Evolutionary conservation across 2,329 filamentous ascomycete species (phyloP), one percentile per base, ranked within the genome.

Genomic region (Xylariaceae sp.): DNA sequence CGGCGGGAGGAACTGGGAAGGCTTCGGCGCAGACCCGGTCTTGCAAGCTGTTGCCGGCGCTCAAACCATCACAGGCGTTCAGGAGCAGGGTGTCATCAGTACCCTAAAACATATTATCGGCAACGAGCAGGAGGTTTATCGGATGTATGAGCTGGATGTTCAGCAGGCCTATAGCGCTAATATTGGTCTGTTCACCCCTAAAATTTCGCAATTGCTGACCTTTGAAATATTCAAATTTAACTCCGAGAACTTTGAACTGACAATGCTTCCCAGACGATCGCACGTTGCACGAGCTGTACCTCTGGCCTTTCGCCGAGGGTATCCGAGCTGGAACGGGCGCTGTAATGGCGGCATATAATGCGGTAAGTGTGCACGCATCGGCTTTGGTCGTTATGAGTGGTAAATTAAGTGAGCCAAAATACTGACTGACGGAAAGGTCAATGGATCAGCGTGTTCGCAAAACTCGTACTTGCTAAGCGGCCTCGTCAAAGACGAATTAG

Each of bases 301-400:
- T 81, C 0, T 91, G 87, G 88, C 88, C 87, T 0, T 92, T 92
- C 63, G 82, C 82, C 1, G 83, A 91, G 54, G 85, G 83, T 6
- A 76, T 95, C 36, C 80, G 78, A 49, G 87, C 86, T 11, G 88
- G 88, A 21, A 87, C 90, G 5, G 86, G 80, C 1, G 83, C 83
- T 6, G 73, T 94, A 42, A 94, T 95, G 89, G 90, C 88, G 62
- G 80, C 82, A 2, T 95, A 95, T 55, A 85, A 88, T 60, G 80
- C 80, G 57, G 66, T 71, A 50, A 37, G 58, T 49, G 34, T 5
- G 14, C n/a, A n/a, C n/a, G n/a, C n/a, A n/a, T n/a, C n/a, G n/a
- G n/a, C n/a, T n/a, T n/a, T n/a, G n/a, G n/a, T n/a, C n/a, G n/a
- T n/a, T n/a, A n/a, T n/a, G n/a, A n/a, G n/a, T n/a, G n/a, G n/a